Percentiles rank a stretch among this genome's conserved stretches.
Evolutionary conservation across 257 asterid genomes (phyloP).

Genomic region (Solanum habrochaites): DNA sequence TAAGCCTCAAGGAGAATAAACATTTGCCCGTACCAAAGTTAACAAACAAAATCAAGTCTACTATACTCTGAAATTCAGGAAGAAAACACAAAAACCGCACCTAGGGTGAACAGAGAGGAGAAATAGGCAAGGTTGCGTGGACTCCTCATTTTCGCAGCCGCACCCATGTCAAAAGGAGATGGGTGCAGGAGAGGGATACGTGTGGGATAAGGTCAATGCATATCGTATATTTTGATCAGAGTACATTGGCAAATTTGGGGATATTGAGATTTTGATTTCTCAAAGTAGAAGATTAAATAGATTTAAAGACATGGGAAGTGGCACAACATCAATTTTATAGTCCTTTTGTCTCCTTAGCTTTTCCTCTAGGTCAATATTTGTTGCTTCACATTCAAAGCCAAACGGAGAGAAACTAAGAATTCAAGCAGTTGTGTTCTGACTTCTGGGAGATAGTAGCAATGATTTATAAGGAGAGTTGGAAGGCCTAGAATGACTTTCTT

Average conservation of each 20-base stretch:
- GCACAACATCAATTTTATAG: background rate
- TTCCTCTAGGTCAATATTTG: background rate
- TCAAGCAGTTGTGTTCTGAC: background rate
- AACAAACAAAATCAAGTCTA: background rate
- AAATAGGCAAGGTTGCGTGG: background rate
- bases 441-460: background rate
- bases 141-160: background rate
- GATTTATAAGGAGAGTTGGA: background rate
- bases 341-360: background rate
- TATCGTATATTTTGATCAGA: background rate
- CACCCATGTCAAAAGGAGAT: background rate
- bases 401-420: background rate
- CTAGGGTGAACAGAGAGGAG: background rate
- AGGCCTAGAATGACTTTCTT: background rate
- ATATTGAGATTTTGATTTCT: background rate
- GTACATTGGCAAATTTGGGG: background rate
- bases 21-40: background rate
- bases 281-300: background rate
- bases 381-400: background rate
- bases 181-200: background rate
- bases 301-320: background rate
- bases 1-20: background rate
- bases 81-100: background rate
- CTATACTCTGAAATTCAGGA: background rate
- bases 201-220: background rate